A percentile compares a stretch with the other conserved stretches of the same genome.
Conservation (phyloP, 192 early-diverging fungal species). For the Entophlyctis helioformis region DNA sequence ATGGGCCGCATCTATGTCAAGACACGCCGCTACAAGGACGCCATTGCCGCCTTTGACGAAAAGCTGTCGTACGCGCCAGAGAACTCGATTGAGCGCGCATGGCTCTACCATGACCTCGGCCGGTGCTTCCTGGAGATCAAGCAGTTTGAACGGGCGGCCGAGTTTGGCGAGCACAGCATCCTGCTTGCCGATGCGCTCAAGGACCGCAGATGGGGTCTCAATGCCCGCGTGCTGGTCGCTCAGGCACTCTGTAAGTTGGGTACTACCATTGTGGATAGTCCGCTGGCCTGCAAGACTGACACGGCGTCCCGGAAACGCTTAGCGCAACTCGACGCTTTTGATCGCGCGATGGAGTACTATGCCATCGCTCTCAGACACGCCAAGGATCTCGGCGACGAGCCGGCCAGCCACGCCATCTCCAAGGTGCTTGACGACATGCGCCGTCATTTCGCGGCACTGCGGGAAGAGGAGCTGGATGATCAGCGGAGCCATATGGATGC, state of each 20-base stretch:
- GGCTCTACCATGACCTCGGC: conserved; percentile 16
- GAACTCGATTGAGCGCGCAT: conserved; percentile 5
- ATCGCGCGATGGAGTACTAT: conserved; percentile 1
- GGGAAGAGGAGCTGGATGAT: too few relatives aligned
- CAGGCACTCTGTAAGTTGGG: conserved; percentile 9
- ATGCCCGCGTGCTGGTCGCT: conserved; percentile 11
- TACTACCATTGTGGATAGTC: too few relatives aligned
- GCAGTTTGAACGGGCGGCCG: conserved; percentile 1
- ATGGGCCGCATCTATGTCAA: conserved; percentile 16
- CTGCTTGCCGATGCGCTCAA: conserved; percentile 2
- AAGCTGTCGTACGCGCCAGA: background rate
- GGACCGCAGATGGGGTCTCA: conserved; percentile 10
- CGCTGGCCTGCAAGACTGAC: too few relatives aligned
- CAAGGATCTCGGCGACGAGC: conserved; percentile 3
- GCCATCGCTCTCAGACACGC: conserved; percentile 4
- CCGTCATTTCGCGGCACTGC: too few relatives aligned
- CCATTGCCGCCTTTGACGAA: conserved; percentile 10
- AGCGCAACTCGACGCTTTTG: background rate
- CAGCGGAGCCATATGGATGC: too few relatives aligned
- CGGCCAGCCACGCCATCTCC: conserved; percentile 3
- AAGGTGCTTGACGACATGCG: conserved; percentile 5
- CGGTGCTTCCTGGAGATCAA: conserved; percentile 14
- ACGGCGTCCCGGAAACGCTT: too few relatives aligned
- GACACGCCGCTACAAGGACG: conserved; percentile 7
- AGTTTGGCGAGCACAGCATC: conserved; percentile 3